Percentiles rank a stretch among this genome's conserved stretches.
Conservation (phyloP, 306 rosid species). For the Quercus mongolica region DNA sequence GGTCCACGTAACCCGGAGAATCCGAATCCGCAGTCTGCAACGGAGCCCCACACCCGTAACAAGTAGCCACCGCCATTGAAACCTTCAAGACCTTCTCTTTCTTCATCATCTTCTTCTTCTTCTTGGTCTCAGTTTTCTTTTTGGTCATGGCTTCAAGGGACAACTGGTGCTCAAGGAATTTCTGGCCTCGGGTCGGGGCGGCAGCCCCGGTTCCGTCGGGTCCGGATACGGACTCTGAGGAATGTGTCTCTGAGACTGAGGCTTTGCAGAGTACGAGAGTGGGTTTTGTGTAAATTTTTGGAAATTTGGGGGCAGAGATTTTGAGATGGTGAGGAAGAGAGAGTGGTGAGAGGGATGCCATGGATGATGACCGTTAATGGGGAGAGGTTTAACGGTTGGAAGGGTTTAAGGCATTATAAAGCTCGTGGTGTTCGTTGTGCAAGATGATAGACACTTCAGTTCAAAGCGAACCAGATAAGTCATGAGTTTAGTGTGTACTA, state of each 20-base stretch:
- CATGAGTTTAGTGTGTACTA: no score
- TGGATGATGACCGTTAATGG: constrained; percentile 22
- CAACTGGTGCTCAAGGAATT: constrained; percentile 58
- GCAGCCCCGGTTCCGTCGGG: constrained; percentile 73
- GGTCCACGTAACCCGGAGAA: constrained; percentile 75
- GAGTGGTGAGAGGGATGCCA: constrained; percentile 65
- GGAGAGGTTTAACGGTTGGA: constrained; percentile 7
- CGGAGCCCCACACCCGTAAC: constrained; percentile 94
- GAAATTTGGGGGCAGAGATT: constrained; percentile 21
- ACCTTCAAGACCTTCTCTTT: constrained; percentile 51
- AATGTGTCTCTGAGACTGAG: constrained; percentile 21
- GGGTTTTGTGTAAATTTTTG: constrained; percentile 19
- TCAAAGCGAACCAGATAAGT: no score
- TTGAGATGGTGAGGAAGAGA: constrained; percentile 26
- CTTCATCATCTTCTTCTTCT: constrained; percentile 29
- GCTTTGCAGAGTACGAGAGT: constrained; percentile 32
- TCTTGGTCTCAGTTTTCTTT: constrained; percentile 20
- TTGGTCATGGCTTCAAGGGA: constrained; percentile 53
- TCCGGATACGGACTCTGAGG: constrained; percentile 12
- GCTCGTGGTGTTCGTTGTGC: not conserved
- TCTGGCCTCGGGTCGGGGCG: constrained; percentile 79
- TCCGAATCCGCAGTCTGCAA: constrained; percentile 66
- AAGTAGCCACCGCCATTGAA: constrained; percentile 43
- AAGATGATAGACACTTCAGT: no score
- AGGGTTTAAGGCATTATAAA: not conserved